Conservation (phyloP, 1,139 yeast genomes). For the Eremothecium coryli region DNA sequence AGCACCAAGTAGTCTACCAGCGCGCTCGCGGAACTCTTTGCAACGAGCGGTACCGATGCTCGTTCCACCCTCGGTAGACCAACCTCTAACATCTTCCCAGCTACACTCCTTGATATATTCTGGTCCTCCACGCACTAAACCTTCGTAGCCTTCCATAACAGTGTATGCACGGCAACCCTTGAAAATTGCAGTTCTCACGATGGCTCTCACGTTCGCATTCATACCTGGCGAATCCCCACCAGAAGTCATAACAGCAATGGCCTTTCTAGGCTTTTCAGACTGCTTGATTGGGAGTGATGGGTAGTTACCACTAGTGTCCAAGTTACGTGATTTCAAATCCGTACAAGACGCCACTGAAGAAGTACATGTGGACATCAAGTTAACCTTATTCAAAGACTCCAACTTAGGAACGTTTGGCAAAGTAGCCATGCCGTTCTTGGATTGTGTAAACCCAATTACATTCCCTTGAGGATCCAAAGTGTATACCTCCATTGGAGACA, state of each 20-base stretch:
- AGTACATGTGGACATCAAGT: slow-evolving; percentile 14
- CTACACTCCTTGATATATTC: slow-evolving; percentile 62
- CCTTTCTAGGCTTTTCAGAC: slow-evolving; percentile 16
- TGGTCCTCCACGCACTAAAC: slow-evolving; percentile 76
- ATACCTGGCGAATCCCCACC: slow-evolving; percentile 99
- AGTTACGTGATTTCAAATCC: slow-evolving; percentile 19
- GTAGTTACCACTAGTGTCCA: slow-evolving; percentile 20
- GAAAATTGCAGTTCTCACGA: slow-evolving; percentile 81
- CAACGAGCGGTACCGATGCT: slow-evolving; percentile 95
- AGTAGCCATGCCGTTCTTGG: slow-evolving; percentile 48
- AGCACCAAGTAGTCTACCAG: slow-evolving; percentile 76
- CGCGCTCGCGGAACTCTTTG: slow-evolving; percentile 70
- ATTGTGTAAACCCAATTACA: slow-evolving; percentile 56
- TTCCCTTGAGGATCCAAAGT: slow-evolving; percentile 61
- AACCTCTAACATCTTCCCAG: slow-evolving; percentile 94
- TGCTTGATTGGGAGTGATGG: slow-evolving; percentile 11
- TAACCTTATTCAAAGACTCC: slow-evolving; percentile 6
- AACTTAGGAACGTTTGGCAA: slow-evolving; percentile 33
- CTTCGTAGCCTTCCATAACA: slow-evolving; percentile 90
- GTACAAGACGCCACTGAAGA: slow-evolving; percentile 25
- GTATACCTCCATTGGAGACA: slow-evolving; percentile 59
- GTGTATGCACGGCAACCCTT: slow-evolving; percentile 93
- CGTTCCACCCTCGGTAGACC: slow-evolving; percentile 88
- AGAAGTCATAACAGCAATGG: slow-evolving; percentile 89
- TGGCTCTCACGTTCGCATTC: slow-evolving; percentile 93